Evolutionary conservation across 2,329 filamentous ascomycete species (phyloP), one percentile per base, ranked within the genome.

Genomic region (Didymella glomerata): DNA sequence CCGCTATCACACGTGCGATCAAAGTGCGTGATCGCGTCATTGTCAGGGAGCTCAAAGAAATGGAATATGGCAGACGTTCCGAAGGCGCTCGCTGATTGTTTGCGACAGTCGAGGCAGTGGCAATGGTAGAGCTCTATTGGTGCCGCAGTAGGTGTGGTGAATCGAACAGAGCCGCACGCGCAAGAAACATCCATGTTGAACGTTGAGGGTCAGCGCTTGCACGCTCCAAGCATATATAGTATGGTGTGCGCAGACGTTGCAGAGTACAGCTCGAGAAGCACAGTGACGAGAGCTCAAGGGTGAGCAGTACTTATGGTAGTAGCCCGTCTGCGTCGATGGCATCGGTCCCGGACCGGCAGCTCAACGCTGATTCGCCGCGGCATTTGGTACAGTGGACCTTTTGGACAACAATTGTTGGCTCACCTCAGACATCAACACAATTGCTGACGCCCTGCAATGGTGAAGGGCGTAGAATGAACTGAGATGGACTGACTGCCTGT

Each of bases 51-150:
- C 10, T 79, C 72, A 60, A 91, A 91, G n/a, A 80, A 80, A 1
- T 88, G 88, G 67, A 90, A 91, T 60, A 90, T 89, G 65, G 88
- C 88, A 34, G 86, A 88, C 30, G 87, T 85, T 27, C 88, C 88
- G 75, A 89, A 90, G 1, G 88, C 87, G 8, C 86, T 88, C 53
- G 85, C 81, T 28, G 86, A 86, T 77, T 90, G 88, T 57, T 84
- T 82, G 47, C 85, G 84, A 74, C 89, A 91, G 71, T 88, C 84
- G 54, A 80, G 77, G 75, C 89, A 91, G 77, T 91, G 89, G 77
- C 89, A 91, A 71, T 90, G 86, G 74, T 88, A 91, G 49, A 90
- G 78, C n/a, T 84, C 84, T 42, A 89, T 76, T 0, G 89, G 88
- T 57, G 83, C 79, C 3, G 81, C 74, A 0, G 84, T 76, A 1